Conservation (phyloP, 192 early-diverging fungal genomes). For the Chytriomyces confervae region DNA sequence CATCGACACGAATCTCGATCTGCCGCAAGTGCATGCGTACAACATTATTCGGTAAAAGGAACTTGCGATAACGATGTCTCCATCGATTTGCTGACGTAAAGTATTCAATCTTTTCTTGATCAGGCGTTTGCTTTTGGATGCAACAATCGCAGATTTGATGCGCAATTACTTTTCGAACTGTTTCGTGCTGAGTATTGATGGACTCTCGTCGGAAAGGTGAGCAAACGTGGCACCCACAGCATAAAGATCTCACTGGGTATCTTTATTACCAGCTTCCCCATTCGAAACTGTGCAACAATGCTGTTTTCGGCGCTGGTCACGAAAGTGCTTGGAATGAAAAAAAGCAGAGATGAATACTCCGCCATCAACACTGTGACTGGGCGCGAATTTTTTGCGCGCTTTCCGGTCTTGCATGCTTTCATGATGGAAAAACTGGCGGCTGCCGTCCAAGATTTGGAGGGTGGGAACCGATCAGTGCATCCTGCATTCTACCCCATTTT, state of each 20-base stretch:
- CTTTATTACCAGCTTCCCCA: slow-evolving; percentile 71
- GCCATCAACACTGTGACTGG: slow-evolving; percentile 79
- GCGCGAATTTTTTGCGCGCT: slow-evolving; percentile 89
- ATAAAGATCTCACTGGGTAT: neutral
- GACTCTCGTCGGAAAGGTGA: slow-evolving; percentile 69
- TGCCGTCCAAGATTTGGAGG: slow-evolving; percentile 67
- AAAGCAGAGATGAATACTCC: slow-evolving; percentile 72
- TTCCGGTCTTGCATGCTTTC: slow-evolving; percentile 79
- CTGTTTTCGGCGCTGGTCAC: slow-evolving; percentile 85
- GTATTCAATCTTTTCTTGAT: neutral
- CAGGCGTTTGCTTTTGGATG: slow-evolving; percentile 75
- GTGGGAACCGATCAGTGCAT: slow-evolving; percentile 63
- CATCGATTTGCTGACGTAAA: neutral
- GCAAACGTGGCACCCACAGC: neutral
- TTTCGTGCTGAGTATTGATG: slow-evolving; percentile 77
- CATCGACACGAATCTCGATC: slow-evolving; percentile 73
- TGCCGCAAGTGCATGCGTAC: slow-evolving; percentile 92
- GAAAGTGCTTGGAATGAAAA: slow-evolving; percentile 84
- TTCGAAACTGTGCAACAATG: slow-evolving; percentile 93
- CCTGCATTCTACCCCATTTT: slow-evolving; percentile 91
- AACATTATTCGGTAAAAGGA: slow-evolving; percentile 73
- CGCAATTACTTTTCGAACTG: slow-evolving; percentile 78
- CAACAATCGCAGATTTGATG: slow-evolving; percentile 74
- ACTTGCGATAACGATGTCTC: neutral
- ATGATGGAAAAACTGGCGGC: slow-evolving; percentile 74